Evolutionary conservation across 805 yeast species (phyloP), one percentile per base, ranked within the genome.

Genomic region (Saccharomycopsis sp.): DNA sequence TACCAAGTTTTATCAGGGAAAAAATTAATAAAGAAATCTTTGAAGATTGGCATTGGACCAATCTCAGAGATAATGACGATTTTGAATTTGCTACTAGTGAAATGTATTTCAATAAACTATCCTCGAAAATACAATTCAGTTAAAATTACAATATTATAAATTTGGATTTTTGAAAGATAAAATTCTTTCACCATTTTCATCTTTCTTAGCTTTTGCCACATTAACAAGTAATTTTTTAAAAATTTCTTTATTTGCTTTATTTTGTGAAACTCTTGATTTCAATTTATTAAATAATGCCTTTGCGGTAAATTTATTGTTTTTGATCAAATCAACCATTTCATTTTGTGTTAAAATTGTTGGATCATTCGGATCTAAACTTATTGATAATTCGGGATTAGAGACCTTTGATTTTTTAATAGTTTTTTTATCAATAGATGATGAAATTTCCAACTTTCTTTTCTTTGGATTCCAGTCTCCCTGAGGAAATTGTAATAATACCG

Each of bases 381-480:
- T 40, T 26, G 37, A 39, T 8, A 23, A 23, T 8, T 12, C 38
- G 12, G 43, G 43, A 14, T 39, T 31, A 9, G 53, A 52, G 6
- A 60, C 50, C 14, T 31, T 35, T 28, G 21, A 13, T 13, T 25
- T 20, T 8, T 10, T 4, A 10, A 6, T 26, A 12, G 13, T n/a
- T 10, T 14, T 18, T 12, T 17, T 19, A 23, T 23, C 26, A 23
- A 23, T 23, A 23, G 23, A 6, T 2, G 30, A 17, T 43, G 37
- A 3, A 36, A 37, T 3, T 44, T 41, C 61, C 25, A 49, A 44
- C 10, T 51, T 48, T 41, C 66, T 49, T 40, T 59, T 57, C 49
- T 56, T 70, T 18, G 95, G 89, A 58, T 79, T 79, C 96, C 96
- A 88, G 40, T 76, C 83, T 21, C 95, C 95, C 15, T 57, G 62